phyloP scores from a whole-genome alignment of 352 stramenopile genomes.

The Phytopythium sindhum region DNA sequence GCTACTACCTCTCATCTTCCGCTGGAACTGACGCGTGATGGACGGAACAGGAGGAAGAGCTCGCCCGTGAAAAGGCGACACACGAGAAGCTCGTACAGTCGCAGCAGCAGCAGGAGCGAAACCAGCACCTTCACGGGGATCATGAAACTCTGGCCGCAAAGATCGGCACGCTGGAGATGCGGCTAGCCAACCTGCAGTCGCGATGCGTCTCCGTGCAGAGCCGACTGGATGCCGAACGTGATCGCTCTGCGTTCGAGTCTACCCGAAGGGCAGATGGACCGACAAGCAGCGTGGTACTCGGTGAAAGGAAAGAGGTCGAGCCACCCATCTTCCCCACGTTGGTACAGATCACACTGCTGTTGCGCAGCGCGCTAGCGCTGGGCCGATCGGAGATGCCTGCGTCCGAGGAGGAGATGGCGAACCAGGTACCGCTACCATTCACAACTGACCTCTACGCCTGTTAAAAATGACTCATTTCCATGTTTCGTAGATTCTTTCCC shows the following conservation, averaged over 20 bases:
- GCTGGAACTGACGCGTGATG: not conserved
- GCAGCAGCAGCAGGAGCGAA: conserved; percentile 8
- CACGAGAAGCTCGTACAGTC: conserved; percentile 17
- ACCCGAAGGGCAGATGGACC: no score
- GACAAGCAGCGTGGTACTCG: no score
- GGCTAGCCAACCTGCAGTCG: conserved; percentile 9
- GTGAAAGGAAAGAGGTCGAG: not conserved
- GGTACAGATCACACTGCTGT: conserved; percentile 14
- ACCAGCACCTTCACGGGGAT: not conserved
- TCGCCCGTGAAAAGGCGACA: conserved; percentile 16
- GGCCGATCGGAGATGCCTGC: conserved; percentile 7
- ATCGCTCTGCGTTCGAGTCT: not conserved
- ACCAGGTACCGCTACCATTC: conserved; percentile 12
- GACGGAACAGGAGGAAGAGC: conserved; percentile 13
- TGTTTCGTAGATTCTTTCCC: conserved; percentile 10
- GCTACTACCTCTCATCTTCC: not conserved
- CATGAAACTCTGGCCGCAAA: not conserved
- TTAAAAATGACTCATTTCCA: not conserved
- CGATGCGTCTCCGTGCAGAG: conserved; percentile 11
- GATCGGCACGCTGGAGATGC: conserved; percentile 14
- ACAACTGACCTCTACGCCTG: not conserved
- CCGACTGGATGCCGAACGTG: not conserved
- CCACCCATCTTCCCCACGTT: conserved; percentile 16
- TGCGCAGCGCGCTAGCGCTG: conserved; percentile 10
- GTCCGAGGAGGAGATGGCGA: conserved; percentile 12